Conservation (phyloP, 2,329 filamentous ascomycete species). For the Epichloe amarillans region DNA sequence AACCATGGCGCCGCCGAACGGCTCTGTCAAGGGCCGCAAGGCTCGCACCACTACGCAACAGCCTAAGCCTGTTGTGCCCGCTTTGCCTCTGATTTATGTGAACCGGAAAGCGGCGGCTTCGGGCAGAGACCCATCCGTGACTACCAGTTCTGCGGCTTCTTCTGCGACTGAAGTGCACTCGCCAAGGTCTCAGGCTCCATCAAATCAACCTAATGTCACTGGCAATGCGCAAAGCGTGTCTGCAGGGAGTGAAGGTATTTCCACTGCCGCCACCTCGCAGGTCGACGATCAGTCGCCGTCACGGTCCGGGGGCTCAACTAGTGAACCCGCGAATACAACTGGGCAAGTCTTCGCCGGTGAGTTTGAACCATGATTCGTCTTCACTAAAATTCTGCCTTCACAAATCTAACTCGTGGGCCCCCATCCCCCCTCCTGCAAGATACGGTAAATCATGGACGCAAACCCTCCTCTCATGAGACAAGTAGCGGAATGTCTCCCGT, state of each 20-base stretch:
- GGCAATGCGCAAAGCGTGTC: background rate
- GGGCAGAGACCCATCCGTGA: slow-evolving; percentile 9
- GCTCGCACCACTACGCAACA: slow-evolving; percentile 16
- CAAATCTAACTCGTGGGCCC: background rate
- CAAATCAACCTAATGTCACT: background rate
- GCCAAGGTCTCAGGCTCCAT: background rate
- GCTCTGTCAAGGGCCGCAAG: slow-evolving; percentile 20
- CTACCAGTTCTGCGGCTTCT: slow-evolving; percentile 7
- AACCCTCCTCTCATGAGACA: background rate
- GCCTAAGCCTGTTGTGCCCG: slow-evolving; percentile 23
- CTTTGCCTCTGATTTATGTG: slow-evolving; percentile 24
- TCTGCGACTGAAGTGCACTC: slow-evolving; percentile 1
- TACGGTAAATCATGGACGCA: background rate
- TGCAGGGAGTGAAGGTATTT: background rate
- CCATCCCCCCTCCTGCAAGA: background rate
- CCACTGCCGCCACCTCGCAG: background rate
- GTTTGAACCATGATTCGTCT: background rate
- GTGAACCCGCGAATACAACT: background rate
- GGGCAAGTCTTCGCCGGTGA: slow-evolving; percentile 1
- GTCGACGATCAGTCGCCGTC: background rate
- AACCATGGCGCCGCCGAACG: slow-evolving; percentile 22
- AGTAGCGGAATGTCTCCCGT: background rate
- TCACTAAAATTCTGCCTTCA: background rate
- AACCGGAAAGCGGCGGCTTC: slow-evolving; percentile 24
- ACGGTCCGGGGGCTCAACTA: background rate